A percentile compares a stretch with the other conserved stretches of the same genome.
phyloP scores from a whole-genome alignment of 2,329 filamentous ascomycete genomes.

The Calonectria hawksworthii region DNA sequence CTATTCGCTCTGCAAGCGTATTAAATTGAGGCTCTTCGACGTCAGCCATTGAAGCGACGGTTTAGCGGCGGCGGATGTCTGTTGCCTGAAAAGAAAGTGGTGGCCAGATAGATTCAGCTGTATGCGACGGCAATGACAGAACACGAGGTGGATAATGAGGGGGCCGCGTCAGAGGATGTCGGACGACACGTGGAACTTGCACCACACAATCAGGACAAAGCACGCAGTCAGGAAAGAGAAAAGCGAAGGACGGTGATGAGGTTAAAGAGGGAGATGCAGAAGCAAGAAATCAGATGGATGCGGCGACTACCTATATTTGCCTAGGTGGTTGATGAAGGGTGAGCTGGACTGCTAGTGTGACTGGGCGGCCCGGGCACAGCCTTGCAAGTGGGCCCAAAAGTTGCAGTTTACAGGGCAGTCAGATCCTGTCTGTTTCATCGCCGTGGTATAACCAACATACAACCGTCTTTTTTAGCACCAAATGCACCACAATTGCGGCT shows the following conservation, averaged over 20 bases:
- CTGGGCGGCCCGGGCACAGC: slow-evolving; percentile 42
- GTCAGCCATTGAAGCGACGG: slow-evolving; percentile 66
- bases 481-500: slow-evolving; percentile 21
- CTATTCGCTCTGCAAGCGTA: slow-evolving; percentile 73
- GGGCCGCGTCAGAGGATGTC: slow-evolving; percentile 13
- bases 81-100: background rate
- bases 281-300: slow-evolving; percentile 25
- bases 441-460: slow-evolving; percentile 38
- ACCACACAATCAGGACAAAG: background rate
- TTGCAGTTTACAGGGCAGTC: slow-evolving; percentile 32
- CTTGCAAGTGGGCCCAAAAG: slow-evolving; percentile 41
- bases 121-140: background rate
- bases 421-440: slow-evolving; percentile 41
- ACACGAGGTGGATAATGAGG: slow-evolving; percentile 9
- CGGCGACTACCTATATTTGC: slow-evolving; percentile 24
- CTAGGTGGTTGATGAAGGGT: slow-evolving; percentile 37
- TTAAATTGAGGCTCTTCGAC: slow-evolving; percentile 73
- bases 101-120: background rate
- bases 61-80: background rate
- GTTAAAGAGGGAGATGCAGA: slow-evolving; percentile 11
- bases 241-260: slow-evolving; percentile 27
- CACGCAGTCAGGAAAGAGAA: background rate
- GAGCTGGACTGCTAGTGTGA: slow-evolving; percentile 28
- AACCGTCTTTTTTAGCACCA: slow-evolving; percentile 5
- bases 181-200: background rate